Base-by-base conservation (phyloP, 2,329 filamentous ascomycete genomes). In the Chalaropsis ovoidea region DNA sequence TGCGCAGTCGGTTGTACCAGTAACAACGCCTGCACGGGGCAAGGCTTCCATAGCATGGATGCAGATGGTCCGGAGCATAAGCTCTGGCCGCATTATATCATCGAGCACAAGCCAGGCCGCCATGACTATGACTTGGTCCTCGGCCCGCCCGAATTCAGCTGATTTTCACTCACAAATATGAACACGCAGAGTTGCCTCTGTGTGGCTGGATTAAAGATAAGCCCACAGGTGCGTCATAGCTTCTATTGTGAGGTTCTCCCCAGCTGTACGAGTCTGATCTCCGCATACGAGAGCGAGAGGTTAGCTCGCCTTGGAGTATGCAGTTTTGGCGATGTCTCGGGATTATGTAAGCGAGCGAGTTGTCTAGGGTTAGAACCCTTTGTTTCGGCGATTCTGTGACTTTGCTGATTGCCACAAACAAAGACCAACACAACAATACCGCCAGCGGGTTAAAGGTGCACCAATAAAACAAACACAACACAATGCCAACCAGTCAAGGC, bases 121-220 rank as follows among this genome's bases (percentile, higher is more conserved):
- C 8, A 39, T n/a, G 24, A 58, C 54, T 39, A 39, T n/a, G 24
- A 58, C 54, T 39, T 35, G 15, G 27, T 19, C 54, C 54, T 58
- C 54, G 54, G 54, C n/a, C 54, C 54, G 31, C 27, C 27, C 54
- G 54, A 39, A 58, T 58, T 39, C 54, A 39, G 31, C 54, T 58
- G 54, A 39, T 58, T 58, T 47, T 58, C 15, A 35, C 31, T 35
- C 11, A 52, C 24, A 24, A 27, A 15, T 27, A 24, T 17, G 24
- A 19, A 27, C 47, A 15, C 47, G 27, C 22, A 52, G 47, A 52
- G 8, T 24, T 52, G 19, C 15, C 22, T 52, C 47, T 52, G 22
- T 10, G 35, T 39, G 35, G 35, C 35, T 39, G 35, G 35, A 39
- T 39, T 39, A 39, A 39, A 39, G 35, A 39, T 39, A 10, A 39